phyloP scores from a whole-genome alignment of 2,329 filamentous ascomycete genomes.

The Aspergillus pseudonomiae region DNA sequence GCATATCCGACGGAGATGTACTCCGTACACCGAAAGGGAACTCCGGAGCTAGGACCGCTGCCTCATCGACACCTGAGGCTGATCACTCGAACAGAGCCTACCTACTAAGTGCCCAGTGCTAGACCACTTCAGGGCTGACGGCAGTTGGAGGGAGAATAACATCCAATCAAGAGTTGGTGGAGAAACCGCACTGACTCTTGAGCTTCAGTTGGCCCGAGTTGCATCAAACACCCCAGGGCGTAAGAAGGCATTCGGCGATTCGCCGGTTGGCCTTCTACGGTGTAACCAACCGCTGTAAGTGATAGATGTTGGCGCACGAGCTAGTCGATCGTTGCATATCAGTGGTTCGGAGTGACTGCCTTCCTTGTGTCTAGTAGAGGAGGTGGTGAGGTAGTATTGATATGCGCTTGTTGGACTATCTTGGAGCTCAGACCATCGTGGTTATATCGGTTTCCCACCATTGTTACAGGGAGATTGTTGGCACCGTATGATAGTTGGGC shows the following conservation, averaged over 20 bases:
- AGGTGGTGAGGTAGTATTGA: background rate
- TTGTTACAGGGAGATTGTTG: background rate
- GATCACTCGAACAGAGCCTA: too few species aligned
- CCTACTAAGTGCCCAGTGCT: background rate
- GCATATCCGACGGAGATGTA: background rate
- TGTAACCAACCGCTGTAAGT: background rate
- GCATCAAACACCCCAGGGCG: background rate
- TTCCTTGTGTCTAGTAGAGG: background rate
- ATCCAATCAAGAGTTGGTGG: background rate
- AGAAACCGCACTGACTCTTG: background rate
- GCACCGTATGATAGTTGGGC: background rate
- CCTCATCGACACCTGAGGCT: background rate
- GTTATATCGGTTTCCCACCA: background rate
- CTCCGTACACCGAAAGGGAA: background rate
- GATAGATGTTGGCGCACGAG: constrained; percentile 2
- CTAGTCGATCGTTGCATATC: constrained; percentile 2
- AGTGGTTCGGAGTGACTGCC: background rate
- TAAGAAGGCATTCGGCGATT: background rate
- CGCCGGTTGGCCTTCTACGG: background rate
- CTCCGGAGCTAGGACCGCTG: background rate
- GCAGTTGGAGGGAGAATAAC: background rate
- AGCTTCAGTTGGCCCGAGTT: background rate
- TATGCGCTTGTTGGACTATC: background rate
- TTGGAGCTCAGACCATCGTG: background rate
- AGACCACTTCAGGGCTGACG: background rate